Conservation (phyloP, 163 green algal species). For the Chlamydomonas reinhardtii region DNA sequence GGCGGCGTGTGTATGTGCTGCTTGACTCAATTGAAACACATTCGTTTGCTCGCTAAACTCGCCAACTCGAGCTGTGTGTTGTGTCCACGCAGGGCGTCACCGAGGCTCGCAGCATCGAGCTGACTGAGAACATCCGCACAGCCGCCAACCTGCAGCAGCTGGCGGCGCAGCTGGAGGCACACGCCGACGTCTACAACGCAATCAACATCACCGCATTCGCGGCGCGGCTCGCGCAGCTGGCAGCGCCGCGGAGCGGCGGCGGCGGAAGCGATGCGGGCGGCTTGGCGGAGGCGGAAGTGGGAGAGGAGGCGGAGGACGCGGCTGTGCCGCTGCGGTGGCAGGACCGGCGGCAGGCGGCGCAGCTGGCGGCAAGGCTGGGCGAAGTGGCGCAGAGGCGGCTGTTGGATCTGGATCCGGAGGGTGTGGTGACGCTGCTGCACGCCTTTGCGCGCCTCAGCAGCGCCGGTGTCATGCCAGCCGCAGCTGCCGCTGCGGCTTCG, state of each 20-base stretch:
- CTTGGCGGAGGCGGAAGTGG: not conserved
- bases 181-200: constrained; percentile 30
- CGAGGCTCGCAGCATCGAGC: constrained; percentile 14
- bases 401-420: constrained; percentile 46
- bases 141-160: constrained; percentile 37
- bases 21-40: too few relatives aligned
- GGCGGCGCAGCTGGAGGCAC: not conserved
- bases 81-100: not conserved
- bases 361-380: not conserved
- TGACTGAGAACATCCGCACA: constrained; percentile 33
- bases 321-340: not conserved
- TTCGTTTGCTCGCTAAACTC: too few relatives aligned
- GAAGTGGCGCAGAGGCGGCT: constrained; percentile 25
- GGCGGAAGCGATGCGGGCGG: not conserved
- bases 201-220: constrained; percentile 42
- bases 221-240: constrained; percentile 24
- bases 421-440: constrained; percentile 41
- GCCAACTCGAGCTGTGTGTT: too few relatives aligned
- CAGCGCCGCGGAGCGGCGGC: not conserved
- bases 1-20: too few relatives aligned
- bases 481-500: too few relatives aligned
- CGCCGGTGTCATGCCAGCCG: too few relatives aligned
- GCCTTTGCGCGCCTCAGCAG: constrained; percentile 25
- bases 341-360: not conserved
- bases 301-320: not conserved